Evolutionary conservation across 1,284 basidiomycete genomes (phyloP).

Genomic region (Paramarasmius palmivorus): DNA sequence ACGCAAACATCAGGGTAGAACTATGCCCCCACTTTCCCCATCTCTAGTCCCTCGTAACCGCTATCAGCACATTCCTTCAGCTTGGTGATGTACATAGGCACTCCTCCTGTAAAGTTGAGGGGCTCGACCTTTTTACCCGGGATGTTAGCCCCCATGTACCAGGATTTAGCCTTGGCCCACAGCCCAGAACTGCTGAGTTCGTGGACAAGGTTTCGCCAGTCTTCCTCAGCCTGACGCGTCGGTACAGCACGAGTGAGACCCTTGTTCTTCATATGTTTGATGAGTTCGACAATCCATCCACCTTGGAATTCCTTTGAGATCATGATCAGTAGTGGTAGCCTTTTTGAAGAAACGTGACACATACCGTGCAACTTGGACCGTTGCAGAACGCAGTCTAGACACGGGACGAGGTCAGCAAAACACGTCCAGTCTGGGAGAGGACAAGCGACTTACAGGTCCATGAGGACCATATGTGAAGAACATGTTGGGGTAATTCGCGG

Average conservation of each 20-base stretch:
- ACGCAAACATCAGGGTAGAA: background rate
- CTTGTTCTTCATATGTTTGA: conserved; percentile 19
- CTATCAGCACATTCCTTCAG: background rate
- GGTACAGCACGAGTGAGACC: conserved; percentile 20
- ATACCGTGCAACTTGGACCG: conserved; percentile 24
- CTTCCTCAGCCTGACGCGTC: conserved; percentile 17
- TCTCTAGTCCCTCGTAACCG: background rate
- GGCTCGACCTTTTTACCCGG: conserved; percentile 13
- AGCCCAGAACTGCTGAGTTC: conserved; percentile 14
- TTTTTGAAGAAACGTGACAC: conserved; percentile 4
- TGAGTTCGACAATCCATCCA: conserved; percentile 24
- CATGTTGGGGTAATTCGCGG: conserved; percentile 24
- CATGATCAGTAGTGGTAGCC: background rate
- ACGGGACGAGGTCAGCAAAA: too few relatives aligned
- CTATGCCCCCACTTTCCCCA: background rate
- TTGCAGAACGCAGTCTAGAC: conserved; percentile 26
- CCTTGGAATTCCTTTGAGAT: conserved; percentile 22
- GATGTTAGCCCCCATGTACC: conserved; percentile 12
- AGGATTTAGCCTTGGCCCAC: conserved; percentile 18
- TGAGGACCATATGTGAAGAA: conserved; percentile 28
- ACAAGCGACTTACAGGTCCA: too few relatives aligned
- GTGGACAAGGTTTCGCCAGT: conserved; percentile 15
- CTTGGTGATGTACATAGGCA: conserved; percentile 15
- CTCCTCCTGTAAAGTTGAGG: conserved; percentile 23
- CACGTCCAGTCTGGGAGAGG: too few relatives aligned